phyloP scores from a whole-genome alignment of 768 basidiomycete species.

The Rhodocollybia butyracea region DNA sequence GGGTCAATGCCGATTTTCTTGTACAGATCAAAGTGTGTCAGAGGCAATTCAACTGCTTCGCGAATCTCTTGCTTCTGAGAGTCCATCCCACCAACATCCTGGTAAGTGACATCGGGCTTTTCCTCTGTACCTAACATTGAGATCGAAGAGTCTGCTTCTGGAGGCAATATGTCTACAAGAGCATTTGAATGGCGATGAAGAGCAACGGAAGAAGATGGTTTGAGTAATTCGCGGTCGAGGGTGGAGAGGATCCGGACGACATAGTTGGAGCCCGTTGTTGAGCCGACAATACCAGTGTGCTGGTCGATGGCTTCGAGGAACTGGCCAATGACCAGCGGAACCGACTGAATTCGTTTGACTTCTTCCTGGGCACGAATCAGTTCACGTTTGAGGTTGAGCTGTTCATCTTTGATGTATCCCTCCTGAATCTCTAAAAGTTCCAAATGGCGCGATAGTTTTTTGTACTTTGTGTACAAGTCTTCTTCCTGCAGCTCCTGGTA shows the following conservation, averaged over 20 bases:
- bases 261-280: constrained; percentile 97
- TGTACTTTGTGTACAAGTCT: constrained; percentile 96
- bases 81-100: constrained; percentile 97
- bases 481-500: constrained; percentile 86
- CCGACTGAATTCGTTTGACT: constrained; percentile 98
- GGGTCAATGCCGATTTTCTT: constrained; percentile 99
- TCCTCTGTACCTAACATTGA: constrained; percentile 93
- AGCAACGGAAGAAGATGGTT: constrained; percentile 97
- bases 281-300: constrained; percentile 93
- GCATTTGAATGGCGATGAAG: constrained; percentile 98
- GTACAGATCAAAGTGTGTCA: constrained; percentile 97
- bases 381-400: constrained; percentile 95
- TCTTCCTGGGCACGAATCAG: constrained; percentile 98
- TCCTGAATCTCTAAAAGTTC: constrained; percentile 95
- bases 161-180: constrained; percentile 95
- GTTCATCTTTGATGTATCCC: constrained; percentile 98
- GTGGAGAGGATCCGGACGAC: constrained; percentile 97
- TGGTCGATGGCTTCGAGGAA: constrained; percentile 99
- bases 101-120: constrained; percentile 90
- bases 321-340: constrained; percentile 98
- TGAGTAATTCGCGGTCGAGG: constrained; percentile 93
- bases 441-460: constrained; percentile 90
- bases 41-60: constrained; percentile 95
- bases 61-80: constrained; percentile 97
- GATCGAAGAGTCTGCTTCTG: constrained; percentile 97